phyloP scores from a whole-genome alignment of 1,139 yeast genomes.

The Meyerozyma sp. region DNA sequence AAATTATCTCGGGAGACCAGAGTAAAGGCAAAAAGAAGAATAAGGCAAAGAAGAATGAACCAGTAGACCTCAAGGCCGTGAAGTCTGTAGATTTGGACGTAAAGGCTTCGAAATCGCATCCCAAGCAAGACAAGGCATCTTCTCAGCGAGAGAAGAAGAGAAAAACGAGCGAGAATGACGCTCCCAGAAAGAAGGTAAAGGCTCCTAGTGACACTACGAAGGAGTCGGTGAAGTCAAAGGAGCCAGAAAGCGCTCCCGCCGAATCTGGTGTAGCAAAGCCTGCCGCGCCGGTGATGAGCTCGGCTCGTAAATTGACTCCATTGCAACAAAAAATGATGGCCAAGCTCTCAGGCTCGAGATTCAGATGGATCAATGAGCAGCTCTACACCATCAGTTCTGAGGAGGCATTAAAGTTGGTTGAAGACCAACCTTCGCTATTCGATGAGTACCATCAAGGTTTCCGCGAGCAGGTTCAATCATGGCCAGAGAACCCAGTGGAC shows the following conservation, averaged over 20 bases:
- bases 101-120: constrained; percentile 2
- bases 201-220: constrained; percentile 10
- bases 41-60: constrained; percentile 12
- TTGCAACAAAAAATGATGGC: constrained; percentile 94
- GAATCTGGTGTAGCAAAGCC: constrained; percentile 10
- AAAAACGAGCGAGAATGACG: not conserved
- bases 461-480: constrained; percentile 85
- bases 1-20: constrained; percentile 39
- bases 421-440: constrained; percentile 80
- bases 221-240: constrained; percentile 1
- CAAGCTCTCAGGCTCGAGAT: constrained; percentile 88
- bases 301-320: constrained; percentile 62
- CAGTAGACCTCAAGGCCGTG: constrained; percentile 8
- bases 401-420: constrained; percentile 67
- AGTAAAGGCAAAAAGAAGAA: constrained; percentile 26
- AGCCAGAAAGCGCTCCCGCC: not conserved
- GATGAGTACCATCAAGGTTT: constrained; percentile 96
- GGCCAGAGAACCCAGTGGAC: constrained; percentile 98
- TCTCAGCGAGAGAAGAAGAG: constrained; percentile 2
- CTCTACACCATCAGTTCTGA: constrained; percentile 79
- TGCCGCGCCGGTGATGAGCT: constrained; percentile 7
- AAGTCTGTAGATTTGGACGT: constrained; percentile 9
- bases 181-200: not conserved
- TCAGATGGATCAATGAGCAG: constrained; percentile 97
- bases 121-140: constrained; percentile 1